phyloP scores from a whole-genome alignment of 208 protist genomes.

The Trypanosoma congolense region DNA sequence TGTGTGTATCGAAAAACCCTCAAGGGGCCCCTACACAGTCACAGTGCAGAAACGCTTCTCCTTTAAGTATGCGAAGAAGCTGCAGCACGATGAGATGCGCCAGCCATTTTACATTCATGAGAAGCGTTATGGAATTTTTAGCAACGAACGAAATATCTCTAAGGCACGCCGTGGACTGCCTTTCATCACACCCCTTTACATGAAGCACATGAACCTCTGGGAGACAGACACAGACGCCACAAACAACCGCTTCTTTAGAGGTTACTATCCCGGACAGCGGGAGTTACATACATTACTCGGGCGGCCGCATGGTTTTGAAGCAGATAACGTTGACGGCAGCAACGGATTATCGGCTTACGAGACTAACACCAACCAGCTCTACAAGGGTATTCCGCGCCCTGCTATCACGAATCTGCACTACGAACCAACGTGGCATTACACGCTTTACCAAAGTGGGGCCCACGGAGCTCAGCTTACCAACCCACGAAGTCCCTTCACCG shows the following conservation, averaged over 20 bases:
- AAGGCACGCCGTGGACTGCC: conserved; percentile 67
- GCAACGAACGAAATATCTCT: conserved; percentile 66
- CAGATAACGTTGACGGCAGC: conserved; percentile 41
- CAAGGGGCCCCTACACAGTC: conserved; percentile 7
- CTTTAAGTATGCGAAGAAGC: conserved; percentile 82
- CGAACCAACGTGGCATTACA: conserved; percentile 74
- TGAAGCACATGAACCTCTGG: conserved; percentile 82
- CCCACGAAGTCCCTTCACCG: conserved; percentile 54
- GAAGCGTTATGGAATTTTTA: conserved; percentile 82
- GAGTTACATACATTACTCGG: conserved; percentile 75
- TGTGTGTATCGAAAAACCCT: conserved; percentile 3
- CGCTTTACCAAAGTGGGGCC: conserved; percentile 60
- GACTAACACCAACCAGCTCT: conserved; percentile 57
- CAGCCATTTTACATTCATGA: conserved; percentile 84
- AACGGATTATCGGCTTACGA: conserved; percentile 67
- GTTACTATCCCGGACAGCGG: conserved; percentile 70
- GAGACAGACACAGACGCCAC: conserved; percentile 84
- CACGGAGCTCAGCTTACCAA: conserved; percentile 59
- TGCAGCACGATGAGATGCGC: conserved; percentile 72
- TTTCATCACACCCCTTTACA: conserved; percentile 72
- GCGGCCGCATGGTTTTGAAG: conserved; percentile 70
- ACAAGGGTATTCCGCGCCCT: conserved; percentile 63
- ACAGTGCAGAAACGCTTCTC: conserved; percentile 62
- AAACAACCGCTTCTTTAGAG: conserved; percentile 79
- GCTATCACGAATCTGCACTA: conserved; percentile 80